A percentile compares a stretch with the other conserved stretches of the same genome.
Evolutionary conservation across 768 basidiomycete species (phyloP).

Genomic region (Tricholoma sp.): DNA sequence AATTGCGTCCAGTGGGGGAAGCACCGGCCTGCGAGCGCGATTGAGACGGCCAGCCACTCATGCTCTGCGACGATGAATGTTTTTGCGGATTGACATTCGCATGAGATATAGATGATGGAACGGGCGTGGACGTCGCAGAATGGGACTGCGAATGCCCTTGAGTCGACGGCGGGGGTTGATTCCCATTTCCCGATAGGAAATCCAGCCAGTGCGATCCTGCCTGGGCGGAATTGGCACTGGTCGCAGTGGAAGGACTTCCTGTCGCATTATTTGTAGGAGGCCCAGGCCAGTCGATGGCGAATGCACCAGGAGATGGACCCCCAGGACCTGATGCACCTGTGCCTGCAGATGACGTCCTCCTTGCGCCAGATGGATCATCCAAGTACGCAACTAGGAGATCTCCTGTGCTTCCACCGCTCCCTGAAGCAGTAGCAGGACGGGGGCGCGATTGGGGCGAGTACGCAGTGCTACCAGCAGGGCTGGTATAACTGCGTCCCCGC

Average conservation of each 20-base stretch:
- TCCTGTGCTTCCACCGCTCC: not conserved
- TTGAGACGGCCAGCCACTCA: not conserved
- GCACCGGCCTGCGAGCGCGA: not conserved
- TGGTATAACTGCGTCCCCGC: not conserved
- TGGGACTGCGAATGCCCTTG: not conserved
- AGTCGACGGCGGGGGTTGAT: not conserved
- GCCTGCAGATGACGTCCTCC: not conserved
- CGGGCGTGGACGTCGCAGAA: not conserved
- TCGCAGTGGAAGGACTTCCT: not conserved
- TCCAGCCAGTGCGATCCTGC: constrained; percentile 1
- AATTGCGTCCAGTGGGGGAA: not conserved
- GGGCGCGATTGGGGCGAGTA: not conserved
- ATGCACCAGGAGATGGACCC: not conserved
- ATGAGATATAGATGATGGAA: not conserved
- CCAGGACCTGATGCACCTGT: not conserved
- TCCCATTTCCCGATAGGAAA: not conserved
- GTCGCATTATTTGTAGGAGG: not conserved
- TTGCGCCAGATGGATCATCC: not conserved
- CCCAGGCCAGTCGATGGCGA: not conserved
- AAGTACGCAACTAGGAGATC: not conserved
- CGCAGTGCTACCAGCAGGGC: not conserved
- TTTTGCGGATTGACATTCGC: not conserved
- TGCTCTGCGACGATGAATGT: not conserved
- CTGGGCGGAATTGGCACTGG: not conserved
- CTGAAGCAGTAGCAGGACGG: not conserved